A percentile compares a stretch with the other conserved stretches of the same genome.
Conservation (phyloP, 441 rosid species). For the Erodium moschatum region DNA sequence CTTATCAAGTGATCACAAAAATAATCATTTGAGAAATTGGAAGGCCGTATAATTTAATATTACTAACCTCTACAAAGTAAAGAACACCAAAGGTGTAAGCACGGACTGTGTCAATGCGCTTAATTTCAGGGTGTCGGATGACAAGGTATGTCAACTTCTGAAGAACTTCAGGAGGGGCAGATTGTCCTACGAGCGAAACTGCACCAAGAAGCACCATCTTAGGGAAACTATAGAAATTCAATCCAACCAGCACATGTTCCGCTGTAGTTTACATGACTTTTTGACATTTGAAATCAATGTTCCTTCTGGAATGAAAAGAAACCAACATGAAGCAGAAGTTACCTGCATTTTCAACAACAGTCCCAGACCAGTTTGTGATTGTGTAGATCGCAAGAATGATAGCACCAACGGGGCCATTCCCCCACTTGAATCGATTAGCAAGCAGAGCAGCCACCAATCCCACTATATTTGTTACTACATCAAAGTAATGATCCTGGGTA, state of each 20-base stretch:
- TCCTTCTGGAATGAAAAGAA: neutral
- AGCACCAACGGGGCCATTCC: conserved; percentile 83
- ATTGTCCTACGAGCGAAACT: conserved; percentile 67
- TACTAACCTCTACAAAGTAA: conserved; percentile 67
- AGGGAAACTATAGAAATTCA: neutral
- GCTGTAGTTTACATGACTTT: too few species aligned
- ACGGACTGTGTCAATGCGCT: conserved; percentile 65
- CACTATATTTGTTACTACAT: conserved; percentile 66
- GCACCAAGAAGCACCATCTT: conserved; percentile 19
- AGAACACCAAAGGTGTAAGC: conserved; percentile 76
- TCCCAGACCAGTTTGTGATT: conserved; percentile 64
- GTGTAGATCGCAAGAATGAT: conserved; percentile 65
- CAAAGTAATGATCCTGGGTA: conserved; percentile 72
- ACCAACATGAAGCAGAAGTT: conserved; percentile 1
- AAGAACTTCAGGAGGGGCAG: conserved; percentile 62
- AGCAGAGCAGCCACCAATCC: conserved; percentile 69
- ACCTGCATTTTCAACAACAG: conserved; percentile 82
- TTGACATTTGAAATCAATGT: neutral
- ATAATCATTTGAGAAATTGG: neutral
- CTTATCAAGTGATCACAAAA: too few species aligned
- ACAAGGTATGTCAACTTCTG: conserved; percentile 69
- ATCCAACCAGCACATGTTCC: too few species aligned
- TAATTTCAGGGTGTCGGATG: conserved; percentile 48
- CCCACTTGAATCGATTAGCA: conserved; percentile 61
- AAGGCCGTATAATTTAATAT: neutral